Percentiles rank a stretch among this genome's conserved stretches.
These are phyloP conservation scores for Dichotomopilus funicola DNA, from an alignment of 2,329 filamentous ascomycete species.

Conservation along the genomic window DNA sequence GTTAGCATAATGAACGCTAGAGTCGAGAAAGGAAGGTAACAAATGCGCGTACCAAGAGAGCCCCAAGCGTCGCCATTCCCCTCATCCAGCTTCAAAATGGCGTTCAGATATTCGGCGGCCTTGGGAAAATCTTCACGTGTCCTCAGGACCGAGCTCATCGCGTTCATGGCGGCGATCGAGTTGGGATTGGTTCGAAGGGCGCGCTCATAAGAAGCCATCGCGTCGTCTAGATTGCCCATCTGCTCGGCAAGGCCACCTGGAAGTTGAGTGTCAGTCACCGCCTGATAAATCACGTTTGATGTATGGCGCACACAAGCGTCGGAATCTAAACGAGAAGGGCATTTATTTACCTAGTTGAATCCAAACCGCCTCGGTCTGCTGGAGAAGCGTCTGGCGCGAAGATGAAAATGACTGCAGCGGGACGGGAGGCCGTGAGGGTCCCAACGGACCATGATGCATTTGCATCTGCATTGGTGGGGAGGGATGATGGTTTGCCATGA, in stretches of 20 bases:
- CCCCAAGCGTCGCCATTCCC: constrained; percentile 96
- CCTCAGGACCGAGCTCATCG: constrained; percentile 84
- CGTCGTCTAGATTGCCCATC: constrained; percentile 81
- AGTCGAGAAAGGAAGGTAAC: neutral
- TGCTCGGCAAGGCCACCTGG: constrained; percentile 79
- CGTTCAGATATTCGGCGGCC: constrained; percentile 86
- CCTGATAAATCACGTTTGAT: neutral
- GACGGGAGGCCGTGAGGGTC: constrained; percentile 55
- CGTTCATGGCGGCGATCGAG: constrained; percentile 87
- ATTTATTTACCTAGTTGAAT: constrained; percentile 75
- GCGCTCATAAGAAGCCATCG: constrained; percentile 83
- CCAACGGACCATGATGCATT: constrained; percentile 56
- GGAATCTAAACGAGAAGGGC: neutral
- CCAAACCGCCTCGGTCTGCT: constrained; percentile 84
- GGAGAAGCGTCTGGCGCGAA: constrained; percentile 64
- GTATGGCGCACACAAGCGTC: constrained; percentile 17
- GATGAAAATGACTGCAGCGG: constrained; percentile 45
- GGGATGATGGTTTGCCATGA: constrained; percentile 72
- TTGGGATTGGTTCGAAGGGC: constrained; percentile 81
- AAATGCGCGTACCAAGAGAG: constrained; percentile 62
- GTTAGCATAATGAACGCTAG: neutral
- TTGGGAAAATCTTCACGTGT: constrained; percentile 91
- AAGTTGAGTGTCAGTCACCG: constrained; percentile 24
- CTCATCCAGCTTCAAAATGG: constrained; percentile 81
- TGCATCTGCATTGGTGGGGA: constrained; percentile 73